These are phyloP conservation scores for Fomes fomentarius DNA, from an alignment of 1,284 basidiomycete genomes.

Conservation along the genomic window DNA sequence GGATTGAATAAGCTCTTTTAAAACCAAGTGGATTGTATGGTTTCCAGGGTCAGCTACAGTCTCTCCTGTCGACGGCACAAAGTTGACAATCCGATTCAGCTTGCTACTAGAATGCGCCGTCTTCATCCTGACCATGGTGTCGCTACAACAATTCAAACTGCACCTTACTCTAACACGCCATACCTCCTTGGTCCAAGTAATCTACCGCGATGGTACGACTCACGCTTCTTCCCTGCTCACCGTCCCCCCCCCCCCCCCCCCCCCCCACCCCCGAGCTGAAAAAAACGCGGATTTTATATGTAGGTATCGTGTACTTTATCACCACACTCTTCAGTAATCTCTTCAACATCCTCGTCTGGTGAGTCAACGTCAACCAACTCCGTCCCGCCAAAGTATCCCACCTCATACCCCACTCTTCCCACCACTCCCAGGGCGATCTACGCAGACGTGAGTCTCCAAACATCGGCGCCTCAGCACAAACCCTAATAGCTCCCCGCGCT, in stretches of 20 bases:
- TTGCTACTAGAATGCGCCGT: constrained; percentile 16
- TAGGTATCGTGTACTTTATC: constrained; percentile 20
- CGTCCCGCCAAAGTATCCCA: background rate
- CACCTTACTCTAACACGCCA: constrained; percentile 5
- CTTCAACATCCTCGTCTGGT: constrained; percentile 27
- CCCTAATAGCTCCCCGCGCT: too few species aligned
- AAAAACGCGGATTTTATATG: background rate
- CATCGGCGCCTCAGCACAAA: too few species aligned
- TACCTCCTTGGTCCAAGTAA: constrained; percentile 9
- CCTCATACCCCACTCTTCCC: background rate
- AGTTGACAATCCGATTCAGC: background rate
- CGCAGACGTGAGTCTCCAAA: constrained; percentile 13
- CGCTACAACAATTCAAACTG: constrained; percentile 15
- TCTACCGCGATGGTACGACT: constrained; percentile 21
- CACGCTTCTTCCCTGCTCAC: background rate
- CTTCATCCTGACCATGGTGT: constrained; percentile 19
- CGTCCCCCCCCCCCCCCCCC: background rate
- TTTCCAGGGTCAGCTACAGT: constrained; percentile 3
- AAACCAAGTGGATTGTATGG: constrained; percentile 8
- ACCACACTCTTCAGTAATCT: constrained; percentile 16
- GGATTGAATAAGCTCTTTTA: too few species aligned
- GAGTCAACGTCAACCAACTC: background rate
- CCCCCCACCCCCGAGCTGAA: too few species aligned
- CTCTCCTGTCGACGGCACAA: too few species aligned
- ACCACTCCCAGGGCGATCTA: constrained; percentile 10